Percentiles rank a stretch among this genome's conserved stretches.
Conservation (phyloP, 2,329 filamentous ascomycete species). For the Phaeosphaeriaceae sp. region DNA sequence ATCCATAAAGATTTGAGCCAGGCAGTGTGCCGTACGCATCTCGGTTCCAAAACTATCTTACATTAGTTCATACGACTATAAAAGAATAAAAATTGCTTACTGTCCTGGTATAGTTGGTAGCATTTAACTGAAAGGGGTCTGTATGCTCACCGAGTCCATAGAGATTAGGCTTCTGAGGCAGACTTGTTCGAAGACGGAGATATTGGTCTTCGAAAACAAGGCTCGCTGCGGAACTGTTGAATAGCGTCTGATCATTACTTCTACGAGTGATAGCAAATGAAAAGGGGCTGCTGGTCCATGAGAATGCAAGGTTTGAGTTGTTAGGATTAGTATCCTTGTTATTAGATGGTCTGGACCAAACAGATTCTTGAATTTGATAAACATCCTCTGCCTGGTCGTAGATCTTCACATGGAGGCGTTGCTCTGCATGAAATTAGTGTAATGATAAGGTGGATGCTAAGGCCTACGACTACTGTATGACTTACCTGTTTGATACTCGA, state of each 20-base stretch:
- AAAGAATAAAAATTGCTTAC: conserved; percentile 47
- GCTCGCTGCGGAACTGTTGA: conserved; percentile 71
- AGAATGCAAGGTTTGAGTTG: conserved; percentile 60
- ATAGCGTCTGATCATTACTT: conserved; percentile 64
- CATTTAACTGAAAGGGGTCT: conserved; percentile 71
- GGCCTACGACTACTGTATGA: conserved; percentile 58
- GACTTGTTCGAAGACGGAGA: conserved; percentile 70
- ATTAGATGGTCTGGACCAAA: conserved; percentile 66
- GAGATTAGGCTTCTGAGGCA: conserved; percentile 71
- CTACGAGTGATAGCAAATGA: conserved; percentile 68
- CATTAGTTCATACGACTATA: neutral
- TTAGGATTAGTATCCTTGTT: conserved; percentile 30
- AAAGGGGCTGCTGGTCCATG: conserved; percentile 65
- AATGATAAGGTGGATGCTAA: conserved; percentile 66
- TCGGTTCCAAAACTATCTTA: conserved; percentile 68
- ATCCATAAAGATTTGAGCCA: conserved; percentile 72
- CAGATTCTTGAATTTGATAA: conserved; percentile 74
- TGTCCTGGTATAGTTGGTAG: conserved; percentile 65
- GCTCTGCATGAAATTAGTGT: conserved; percentile 54
- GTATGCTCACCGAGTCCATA: conserved; percentile 82
- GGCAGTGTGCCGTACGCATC: conserved; percentile 68
- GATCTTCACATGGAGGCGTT: conserved; percentile 74
- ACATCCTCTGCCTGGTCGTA: conserved; percentile 70
- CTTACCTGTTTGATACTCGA: conserved; percentile 66
- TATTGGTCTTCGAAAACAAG: conserved; percentile 81